Evolutionary conservation across 805 yeast genomes (phyloP).

Genomic region (Cyberlindnera misumaiensis): DNA sequence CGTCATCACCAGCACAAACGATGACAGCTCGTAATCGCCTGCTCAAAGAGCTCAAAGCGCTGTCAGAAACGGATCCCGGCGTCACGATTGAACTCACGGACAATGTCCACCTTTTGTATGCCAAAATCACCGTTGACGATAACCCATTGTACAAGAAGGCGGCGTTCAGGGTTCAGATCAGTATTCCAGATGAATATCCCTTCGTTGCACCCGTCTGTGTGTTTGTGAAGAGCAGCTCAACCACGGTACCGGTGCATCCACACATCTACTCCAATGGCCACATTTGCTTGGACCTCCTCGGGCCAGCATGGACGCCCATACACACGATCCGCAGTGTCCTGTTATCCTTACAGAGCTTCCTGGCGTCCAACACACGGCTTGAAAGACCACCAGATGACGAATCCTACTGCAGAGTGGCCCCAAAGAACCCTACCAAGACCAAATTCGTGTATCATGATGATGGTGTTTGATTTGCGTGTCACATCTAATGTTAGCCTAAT

Average conservation of each 20-base stretch:
- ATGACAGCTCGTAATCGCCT: slow-evolving; percentile 20
- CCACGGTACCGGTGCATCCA: slow-evolving; percentile 58
- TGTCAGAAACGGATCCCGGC: slow-evolving; percentile 19
- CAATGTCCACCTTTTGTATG: slow-evolving; percentile 26
- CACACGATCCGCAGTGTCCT: slow-evolving; percentile 35
- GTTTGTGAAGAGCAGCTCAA: slow-evolving; percentile 29
- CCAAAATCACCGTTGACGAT: slow-evolving; percentile 32
- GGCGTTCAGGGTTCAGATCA: slow-evolving; percentile 36
- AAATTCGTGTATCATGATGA: slow-evolving; percentile 60
- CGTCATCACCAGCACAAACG: not conserved
- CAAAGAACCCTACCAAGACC: slow-evolving; percentile 46
- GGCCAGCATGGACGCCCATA: slow-evolving; percentile 29
- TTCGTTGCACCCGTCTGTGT: slow-evolving; percentile 52
- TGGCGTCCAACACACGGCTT: slow-evolving; percentile 38
- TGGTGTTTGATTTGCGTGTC: slow-evolving; percentile 16
- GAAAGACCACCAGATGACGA: slow-evolving; percentile 56
- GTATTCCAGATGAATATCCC: slow-evolving; percentile 43
- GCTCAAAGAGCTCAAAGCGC: slow-evolving; percentile 19
- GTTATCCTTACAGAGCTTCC: slow-evolving; percentile 60
- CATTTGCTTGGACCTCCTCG: slow-evolving; percentile 63
- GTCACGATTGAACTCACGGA: slow-evolving; percentile 26
- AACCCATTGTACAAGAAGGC: slow-evolving; percentile 28
- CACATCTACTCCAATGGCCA: slow-evolving; percentile 74
- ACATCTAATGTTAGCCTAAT: not conserved
- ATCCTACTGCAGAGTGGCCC: slow-evolving; percentile 44